Evolutionary conservation across 345 rosid genomes (phyloP).

Genomic region (Citrus australasica): DNA sequence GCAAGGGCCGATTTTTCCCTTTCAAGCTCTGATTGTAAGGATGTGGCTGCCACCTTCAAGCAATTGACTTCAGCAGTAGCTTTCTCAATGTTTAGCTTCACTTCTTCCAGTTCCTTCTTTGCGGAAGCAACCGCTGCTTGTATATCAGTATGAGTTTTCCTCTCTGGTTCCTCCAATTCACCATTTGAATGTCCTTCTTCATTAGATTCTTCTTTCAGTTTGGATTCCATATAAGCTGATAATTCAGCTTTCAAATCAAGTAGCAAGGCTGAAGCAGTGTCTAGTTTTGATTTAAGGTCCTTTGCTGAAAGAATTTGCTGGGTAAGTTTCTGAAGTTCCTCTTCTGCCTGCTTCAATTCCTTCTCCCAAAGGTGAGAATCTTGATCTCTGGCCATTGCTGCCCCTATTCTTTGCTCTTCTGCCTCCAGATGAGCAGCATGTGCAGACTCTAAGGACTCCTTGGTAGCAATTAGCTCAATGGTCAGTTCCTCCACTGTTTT

Average conservation of each 20-base stretch:
- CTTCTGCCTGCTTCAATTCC: slow-evolving; percentile 81
- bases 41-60: slow-evolving; percentile 63
- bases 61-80: slow-evolving; percentile 62
- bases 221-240: slow-evolving; percentile 68
- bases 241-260: slow-evolving; percentile 79
- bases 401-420: slow-evolving; percentile 84
- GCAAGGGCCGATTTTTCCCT: slow-evolving; percentile 58
- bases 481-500: slow-evolving; percentile 83
- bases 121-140: slow-evolving; percentile 68
- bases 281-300: slow-evolving; percentile 70
- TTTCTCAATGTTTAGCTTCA: slow-evolving; percentile 72
- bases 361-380: slow-evolving; percentile 83
- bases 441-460: slow-evolving; percentile 78
- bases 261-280: slow-evolving; percentile 61
- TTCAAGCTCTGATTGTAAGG: slow-evolving; percentile 67
- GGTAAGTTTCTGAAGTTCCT: slow-evolving; percentile 64
- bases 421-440: slow-evolving; percentile 95
- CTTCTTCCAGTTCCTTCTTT: slow-evolving; percentile 79
- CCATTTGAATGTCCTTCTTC: slow-evolving; percentile 19
- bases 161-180: slow-evolving; percentile 32
- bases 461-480: slow-evolving; percentile 77
- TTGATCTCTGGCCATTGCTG: slow-evolving; percentile 77
- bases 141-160: slow-evolving; percentile 40
- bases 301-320: slow-evolving; percentile 66
- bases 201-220: slow-evolving; percentile 37